Evolutionary conservation across 441 rosid species (phyloP).

Genomic region (Euphorbia schlechtendalii): DNA sequence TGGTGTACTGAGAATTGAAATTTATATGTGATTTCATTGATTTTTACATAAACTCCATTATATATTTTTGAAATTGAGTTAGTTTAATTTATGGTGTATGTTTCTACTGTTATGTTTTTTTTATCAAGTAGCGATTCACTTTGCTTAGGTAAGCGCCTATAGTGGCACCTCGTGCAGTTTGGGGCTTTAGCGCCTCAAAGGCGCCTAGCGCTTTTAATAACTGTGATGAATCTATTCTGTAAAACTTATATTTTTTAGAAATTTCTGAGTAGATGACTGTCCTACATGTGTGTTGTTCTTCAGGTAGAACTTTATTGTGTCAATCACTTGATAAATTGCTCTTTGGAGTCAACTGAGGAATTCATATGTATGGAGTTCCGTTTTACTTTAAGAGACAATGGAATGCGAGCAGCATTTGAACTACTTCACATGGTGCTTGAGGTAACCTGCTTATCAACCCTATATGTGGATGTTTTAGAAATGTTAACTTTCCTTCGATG

Average conservation of each 20-base stretch:
- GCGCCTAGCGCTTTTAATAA: no score
- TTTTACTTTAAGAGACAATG: conserved; percentile 93
- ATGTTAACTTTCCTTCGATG: conserved; percentile 10
- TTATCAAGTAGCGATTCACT: no score
- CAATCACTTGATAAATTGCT: conserved; percentile 96
- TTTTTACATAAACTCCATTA: no score
- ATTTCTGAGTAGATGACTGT: not conserved
- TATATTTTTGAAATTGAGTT: no score
- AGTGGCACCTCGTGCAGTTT: no score
- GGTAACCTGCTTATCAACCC: conserved; percentile 39
- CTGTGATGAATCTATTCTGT: no score
- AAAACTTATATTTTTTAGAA: not conserved
- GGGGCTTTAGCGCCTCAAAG: no score
- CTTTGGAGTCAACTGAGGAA: conserved; percentile 98
- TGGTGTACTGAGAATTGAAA: no score
- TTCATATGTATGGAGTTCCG: conserved; percentile 99
- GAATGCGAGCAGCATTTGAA: conserved; percentile 98
- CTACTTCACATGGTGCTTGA: conserved; percentile 99
- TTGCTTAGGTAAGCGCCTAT: no score
- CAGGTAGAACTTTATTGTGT: conserved; percentile 99
- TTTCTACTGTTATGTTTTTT: no score
- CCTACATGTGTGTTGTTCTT: not conserved
- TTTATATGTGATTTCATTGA: no score
- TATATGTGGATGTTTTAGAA: conserved; percentile 2
- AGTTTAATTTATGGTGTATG: no score